phyloP scores from a whole-genome alignment of 371 early-diverging fungal genomes.

The Chytridium lagenaria region DNA sequence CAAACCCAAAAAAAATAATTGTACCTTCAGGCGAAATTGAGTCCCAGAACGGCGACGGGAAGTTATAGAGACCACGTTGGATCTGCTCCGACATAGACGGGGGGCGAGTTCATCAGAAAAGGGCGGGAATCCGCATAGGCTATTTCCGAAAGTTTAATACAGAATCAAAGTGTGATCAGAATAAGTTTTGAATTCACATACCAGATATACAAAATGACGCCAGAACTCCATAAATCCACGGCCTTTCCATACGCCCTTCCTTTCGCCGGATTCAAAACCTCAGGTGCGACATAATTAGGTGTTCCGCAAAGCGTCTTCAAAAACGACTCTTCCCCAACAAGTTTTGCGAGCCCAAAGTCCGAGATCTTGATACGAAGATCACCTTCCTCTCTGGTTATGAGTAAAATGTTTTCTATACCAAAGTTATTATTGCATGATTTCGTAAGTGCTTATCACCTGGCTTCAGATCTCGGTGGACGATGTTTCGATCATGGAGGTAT shows the following conservation, averaged over 20 bases:
- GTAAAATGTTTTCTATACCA: constrained; percentile 54
- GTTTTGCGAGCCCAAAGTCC: constrained; percentile 53
- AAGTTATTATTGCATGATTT: too few relatives aligned
- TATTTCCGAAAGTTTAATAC: background rate
- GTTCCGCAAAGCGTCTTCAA: constrained; percentile 55
- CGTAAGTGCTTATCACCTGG: too few relatives aligned
- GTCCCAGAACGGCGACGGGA: constrained; percentile 79
- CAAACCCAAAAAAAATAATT: too few relatives aligned
- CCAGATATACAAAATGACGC: constrained; percentile 66
- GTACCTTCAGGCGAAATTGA: constrained; percentile 67
- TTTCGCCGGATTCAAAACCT: constrained; percentile 45
- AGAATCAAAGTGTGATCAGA: background rate
- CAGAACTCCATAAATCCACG: constrained; percentile 66
- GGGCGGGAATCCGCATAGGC: constrained; percentile 59
- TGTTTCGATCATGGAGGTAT: constrained; percentile 74
- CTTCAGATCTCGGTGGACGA: constrained; percentile 82
- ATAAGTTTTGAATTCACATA: background rate
- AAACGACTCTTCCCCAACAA: constrained; percentile 43
- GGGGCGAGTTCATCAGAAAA: constrained; percentile 55
- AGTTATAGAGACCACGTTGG: constrained; percentile 68
- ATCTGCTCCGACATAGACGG: constrained; percentile 67
- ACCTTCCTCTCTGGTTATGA: constrained; percentile 27
- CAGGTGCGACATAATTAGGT: constrained; percentile 65
- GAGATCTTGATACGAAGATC: constrained; percentile 48
- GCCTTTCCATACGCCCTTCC: constrained; percentile 44